Conservation (phyloP, 1,284 basidiomycete species). For the Austroboletus niveus region DNA sequence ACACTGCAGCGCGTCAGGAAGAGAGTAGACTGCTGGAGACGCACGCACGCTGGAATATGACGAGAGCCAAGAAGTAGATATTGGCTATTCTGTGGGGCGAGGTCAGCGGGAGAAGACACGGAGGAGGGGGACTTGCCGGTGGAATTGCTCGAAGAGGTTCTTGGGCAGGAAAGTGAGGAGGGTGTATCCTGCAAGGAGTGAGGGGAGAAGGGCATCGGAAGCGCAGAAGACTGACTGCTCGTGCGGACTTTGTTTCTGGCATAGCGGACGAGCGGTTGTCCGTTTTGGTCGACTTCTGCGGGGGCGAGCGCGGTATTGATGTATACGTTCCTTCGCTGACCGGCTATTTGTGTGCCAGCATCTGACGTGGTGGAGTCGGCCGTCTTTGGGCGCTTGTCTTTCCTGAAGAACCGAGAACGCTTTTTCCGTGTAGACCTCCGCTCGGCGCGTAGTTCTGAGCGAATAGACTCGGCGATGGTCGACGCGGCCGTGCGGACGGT, state of each 20-base stretch:
- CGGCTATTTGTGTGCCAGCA: slow-evolving; percentile 39
- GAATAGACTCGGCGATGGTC: slow-evolving; percentile 83
- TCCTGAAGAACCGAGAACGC: slow-evolving; percentile 59
- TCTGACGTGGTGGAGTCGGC: slow-evolving; percentile 25
- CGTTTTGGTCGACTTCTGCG: slow-evolving; percentile 64
- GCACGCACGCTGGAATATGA: slow-evolving; percentile 73
- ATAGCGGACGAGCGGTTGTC: slow-evolving; percentile 80
- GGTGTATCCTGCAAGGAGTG: slow-evolving; percentile 69
- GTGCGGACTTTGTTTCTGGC: slow-evolving; percentile 94
- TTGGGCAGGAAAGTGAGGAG: slow-evolving; percentile 91
- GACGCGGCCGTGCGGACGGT: slow-evolving; percentile 88
- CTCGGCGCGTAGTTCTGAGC: slow-evolving; percentile 72
- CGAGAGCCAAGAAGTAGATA: slow-evolving; percentile 85
- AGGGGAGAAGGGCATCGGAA: slow-evolving; percentile 1
- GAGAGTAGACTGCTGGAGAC: neutral
- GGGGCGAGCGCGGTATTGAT: slow-evolving; percentile 71
- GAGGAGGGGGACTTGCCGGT: slow-evolving; percentile 49
- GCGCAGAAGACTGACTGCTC: slow-evolving; percentile 61
- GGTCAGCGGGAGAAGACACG: neutral
- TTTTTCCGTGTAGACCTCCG: slow-evolving; percentile 55
- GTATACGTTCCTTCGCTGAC: slow-evolving; percentile 73
- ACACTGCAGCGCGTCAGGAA: slow-evolving; percentile 49
- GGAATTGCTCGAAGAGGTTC: slow-evolving; percentile 90
- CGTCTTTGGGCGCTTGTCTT: slow-evolving; percentile 46
- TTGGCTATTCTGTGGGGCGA: slow-evolving; percentile 71